phyloP scores from a whole-genome alignment of 495 filamentous ascomycete genomes.

The Penicillium egyptiacum region DNA sequence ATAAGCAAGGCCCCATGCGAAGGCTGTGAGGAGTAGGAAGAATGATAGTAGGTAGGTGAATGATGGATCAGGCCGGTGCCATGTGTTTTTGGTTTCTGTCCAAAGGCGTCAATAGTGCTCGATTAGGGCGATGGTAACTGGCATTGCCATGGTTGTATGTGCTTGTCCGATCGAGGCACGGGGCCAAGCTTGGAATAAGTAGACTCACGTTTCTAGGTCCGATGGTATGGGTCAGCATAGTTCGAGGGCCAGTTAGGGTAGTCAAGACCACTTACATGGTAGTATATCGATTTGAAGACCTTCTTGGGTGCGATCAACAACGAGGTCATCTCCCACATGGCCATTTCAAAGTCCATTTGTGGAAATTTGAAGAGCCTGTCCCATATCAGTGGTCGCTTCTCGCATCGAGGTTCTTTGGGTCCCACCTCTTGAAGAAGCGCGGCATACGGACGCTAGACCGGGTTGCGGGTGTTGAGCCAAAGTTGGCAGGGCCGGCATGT shows the following conservation, averaged over 20 bases:
- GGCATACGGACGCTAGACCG: conserved; percentile 58
- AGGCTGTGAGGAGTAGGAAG: conserved; percentile 69
- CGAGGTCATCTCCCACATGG: conserved; percentile 76
- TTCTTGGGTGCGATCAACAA: conserved; percentile 74
- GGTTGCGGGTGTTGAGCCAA: conserved; percentile 51
- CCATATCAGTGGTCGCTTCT: conserved; percentile 2
- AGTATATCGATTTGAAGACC: conserved; percentile 74
- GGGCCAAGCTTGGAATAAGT: neutral
- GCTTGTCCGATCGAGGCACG: neutral
- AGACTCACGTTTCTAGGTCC: conserved; percentile 58
- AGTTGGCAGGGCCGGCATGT: conserved; percentile 54
- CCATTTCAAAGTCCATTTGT: conserved; percentile 73
- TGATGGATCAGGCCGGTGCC: conserved; percentile 73
- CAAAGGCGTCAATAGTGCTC: conserved; percentile 15
- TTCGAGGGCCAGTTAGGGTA: neutral
- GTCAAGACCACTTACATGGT: conserved; percentile 57
- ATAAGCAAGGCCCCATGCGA: conserved; percentile 74
- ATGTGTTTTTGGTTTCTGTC: conserved; percentile 74
- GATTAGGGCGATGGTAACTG: neutral
- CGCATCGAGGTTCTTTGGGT: neutral
- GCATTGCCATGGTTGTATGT: neutral
- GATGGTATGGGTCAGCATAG: conserved; percentile 15
- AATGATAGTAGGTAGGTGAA: conserved; percentile 76
- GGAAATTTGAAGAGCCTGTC: conserved; percentile 64
- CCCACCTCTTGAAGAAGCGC: conserved; percentile 55